phyloP scores from a whole-genome alignment of 2,329 filamentous ascomycete species.

The Volutella citrinella region DNA sequence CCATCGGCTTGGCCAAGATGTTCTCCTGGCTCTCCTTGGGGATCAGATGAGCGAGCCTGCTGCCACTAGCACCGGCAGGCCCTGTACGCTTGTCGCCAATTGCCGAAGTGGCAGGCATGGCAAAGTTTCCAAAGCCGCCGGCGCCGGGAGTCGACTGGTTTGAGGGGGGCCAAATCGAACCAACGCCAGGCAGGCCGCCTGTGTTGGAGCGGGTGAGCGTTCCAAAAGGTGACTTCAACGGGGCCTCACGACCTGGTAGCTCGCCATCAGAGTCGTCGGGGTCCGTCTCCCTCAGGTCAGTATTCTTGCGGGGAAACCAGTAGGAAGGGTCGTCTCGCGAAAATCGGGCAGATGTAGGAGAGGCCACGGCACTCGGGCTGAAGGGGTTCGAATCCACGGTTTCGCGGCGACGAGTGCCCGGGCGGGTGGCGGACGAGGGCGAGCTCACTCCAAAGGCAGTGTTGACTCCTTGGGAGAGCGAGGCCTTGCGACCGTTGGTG shows the following conservation, averaged over 20 bases:
- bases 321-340: slow-evolving; percentile 60
- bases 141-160: slow-evolving; percentile 62
- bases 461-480: slow-evolving; percentile 68
- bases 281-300: slow-evolving; percentile 54
- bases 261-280: slow-evolving; percentile 48
- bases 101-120: slow-evolving; percentile 56
- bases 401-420: slow-evolving; percentile 77
- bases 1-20: slow-evolving; percentile 47
- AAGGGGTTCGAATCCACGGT: slow-evolving; percentile 69
- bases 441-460: slow-evolving; percentile 69
- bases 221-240: slow-evolving; percentile 39
- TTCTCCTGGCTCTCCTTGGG: slow-evolving; percentile 74
- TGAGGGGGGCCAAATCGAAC: slow-evolving; percentile 41
- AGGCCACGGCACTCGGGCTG: slow-evolving; percentile 50
- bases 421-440: slow-evolving; percentile 67
- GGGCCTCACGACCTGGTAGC: slow-evolving; percentile 25
- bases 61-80: slow-evolving; percentile 69
- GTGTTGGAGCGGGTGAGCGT: slow-evolving; percentile 55
- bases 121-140: slow-evolving; percentile 88
- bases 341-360: slow-evolving; percentile 60
- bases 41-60: slow-evolving; percentile 81
- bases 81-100: slow-evolving; percentile 73
- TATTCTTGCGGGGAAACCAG: slow-evolving; percentile 54
- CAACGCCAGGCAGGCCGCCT: slow-evolving; percentile 44
- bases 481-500: slow-evolving; percentile 74